These are phyloP conservation scores for Tetraselmis striata DNA, from an alignment of 139 green algal species.

Conservation along the genomic window DNA sequence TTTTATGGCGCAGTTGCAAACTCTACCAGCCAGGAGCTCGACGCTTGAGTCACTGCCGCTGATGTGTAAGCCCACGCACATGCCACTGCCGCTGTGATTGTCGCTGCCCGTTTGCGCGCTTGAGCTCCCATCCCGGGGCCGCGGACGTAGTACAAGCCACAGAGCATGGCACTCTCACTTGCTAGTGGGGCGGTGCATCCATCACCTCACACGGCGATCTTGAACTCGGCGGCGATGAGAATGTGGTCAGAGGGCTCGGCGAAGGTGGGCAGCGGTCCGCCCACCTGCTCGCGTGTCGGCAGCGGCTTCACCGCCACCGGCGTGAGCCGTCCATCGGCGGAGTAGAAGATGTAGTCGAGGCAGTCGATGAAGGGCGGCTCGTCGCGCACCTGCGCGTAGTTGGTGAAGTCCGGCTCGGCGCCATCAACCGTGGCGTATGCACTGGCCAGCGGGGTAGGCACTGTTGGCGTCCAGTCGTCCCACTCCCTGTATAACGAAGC, in stretches of 20 bases:
- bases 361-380: constrained; percentile 10
- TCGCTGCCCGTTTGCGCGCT: no score
- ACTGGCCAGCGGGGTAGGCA: constrained; percentile 1
- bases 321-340: neutral
- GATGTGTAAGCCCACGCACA: no score
- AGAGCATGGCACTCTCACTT: no score
- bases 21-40: no score
- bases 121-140: no score
- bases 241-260: constrained; percentile 13
- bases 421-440: constrained; percentile 2
- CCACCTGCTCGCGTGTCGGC: constrained; percentile 5
- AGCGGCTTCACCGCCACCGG: constrained; percentile 1
- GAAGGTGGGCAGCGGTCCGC: constrained; percentile 6
- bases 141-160: no score
- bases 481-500: no score
- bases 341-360: constrained; percentile 16
- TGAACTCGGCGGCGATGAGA: neutral
- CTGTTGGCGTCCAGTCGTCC: constrained; percentile 9
- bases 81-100: no score
- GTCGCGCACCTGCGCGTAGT: constrained; percentile 10
- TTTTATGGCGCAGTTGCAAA: no score
- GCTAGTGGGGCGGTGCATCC: no score
- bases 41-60: no score
- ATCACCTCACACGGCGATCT: neutral
- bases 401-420: constrained; percentile 14